A percentile compares a stretch with the other conserved stretches of the same genome.
Evolutionary conservation across 345 rosid genomes (phyloP).

Genomic region (Syzygium aqueum): DNA sequence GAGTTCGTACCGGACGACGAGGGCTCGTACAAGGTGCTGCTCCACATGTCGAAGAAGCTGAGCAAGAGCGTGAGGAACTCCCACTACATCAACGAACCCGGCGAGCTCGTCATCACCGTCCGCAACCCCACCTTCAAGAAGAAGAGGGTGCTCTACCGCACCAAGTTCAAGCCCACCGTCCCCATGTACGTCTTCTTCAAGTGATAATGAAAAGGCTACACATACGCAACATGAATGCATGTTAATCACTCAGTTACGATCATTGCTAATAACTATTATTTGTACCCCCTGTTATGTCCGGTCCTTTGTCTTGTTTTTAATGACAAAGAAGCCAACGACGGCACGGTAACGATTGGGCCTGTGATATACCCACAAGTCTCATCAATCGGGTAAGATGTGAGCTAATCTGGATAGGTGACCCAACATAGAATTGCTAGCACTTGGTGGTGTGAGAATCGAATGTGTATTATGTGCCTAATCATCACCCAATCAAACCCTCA

Average conservation of each 20-base stretch:
- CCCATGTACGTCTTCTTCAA: conserved; percentile 16
- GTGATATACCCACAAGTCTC: neutral
- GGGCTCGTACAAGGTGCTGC: conserved; percentile 40
- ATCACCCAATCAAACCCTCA: too few species aligned
- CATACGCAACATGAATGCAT: neutral
- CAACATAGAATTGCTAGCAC: neutral
- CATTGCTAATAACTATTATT: neutral
- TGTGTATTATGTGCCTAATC: too few species aligned
- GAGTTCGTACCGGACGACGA: conserved; percentile 59
- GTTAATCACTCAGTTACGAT: neutral
- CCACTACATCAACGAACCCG: conserved; percentile 44
- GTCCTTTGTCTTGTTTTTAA: too few species aligned
- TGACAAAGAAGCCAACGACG: neutral
- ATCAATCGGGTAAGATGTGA: neutral
- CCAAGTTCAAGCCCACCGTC: conserved; percentile 31
- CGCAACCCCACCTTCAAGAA: conserved; percentile 25
- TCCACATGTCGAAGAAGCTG: conserved; percentile 19
- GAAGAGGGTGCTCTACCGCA: conserved; percentile 39
- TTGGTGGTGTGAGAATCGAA: neutral
- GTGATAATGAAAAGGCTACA: neutral
- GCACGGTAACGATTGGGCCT: neutral
- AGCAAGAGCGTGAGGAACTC: conserved; percentile 34
- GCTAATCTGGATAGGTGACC: neutral
- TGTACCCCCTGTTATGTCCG: neutral
- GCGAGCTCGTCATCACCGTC: conserved; percentile 38